Base-by-base conservation (phyloP, 1,284 basidiomycete species). In the Puccinia horiana region DNA sequence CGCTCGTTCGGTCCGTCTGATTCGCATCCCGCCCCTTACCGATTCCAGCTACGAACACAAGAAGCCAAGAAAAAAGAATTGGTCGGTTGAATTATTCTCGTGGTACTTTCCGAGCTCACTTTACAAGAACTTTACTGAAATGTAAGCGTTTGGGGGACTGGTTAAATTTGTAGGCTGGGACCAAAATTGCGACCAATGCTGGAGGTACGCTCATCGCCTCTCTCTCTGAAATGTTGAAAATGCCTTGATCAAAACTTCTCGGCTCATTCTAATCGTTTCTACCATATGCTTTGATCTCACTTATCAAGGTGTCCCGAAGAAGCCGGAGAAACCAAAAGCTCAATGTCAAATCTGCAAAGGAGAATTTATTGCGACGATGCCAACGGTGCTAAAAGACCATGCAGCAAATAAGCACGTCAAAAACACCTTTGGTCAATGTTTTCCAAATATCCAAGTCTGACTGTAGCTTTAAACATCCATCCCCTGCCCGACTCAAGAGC, bases 361-460 rank as follows among this genome's bases (percentile, higher is more conserved):
- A 42, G 70, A 81, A 65, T 81, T 81, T 23, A 81, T 81, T 20
- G 79, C 79, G 29, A 72, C 79, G 35, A 81, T 81, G 79, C 79
- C 79, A 14, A 74, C 70, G 40, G 79, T 81, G n/a, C 70, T 81
- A 6, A 49, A 35, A 65, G 79, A 81, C 40, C 79, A 81, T 52
- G 79, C 79, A 35, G 26, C 56, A 14, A 81, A 81, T 29, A 49
- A 56, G 65, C 79, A 81, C 29, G 54, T 74, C 47, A 81, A 81
- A 58, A 81, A 74, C 26, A 74, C 79, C 6, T 74, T 81, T 65
- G 40, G 74, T 32, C 54, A 81, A 74, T 81, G 79, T 42, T 81
- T 81, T 47, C 79, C 75, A n/a, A 58, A 65, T 42, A 47, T 76
- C 32, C 37, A n/a, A 42, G 54, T 56, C 18, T 75, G 54, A 75